Evolutionary conservation across 129 eudicot species (phyloP).

Genomic region (Lonicera japonica): DNA sequence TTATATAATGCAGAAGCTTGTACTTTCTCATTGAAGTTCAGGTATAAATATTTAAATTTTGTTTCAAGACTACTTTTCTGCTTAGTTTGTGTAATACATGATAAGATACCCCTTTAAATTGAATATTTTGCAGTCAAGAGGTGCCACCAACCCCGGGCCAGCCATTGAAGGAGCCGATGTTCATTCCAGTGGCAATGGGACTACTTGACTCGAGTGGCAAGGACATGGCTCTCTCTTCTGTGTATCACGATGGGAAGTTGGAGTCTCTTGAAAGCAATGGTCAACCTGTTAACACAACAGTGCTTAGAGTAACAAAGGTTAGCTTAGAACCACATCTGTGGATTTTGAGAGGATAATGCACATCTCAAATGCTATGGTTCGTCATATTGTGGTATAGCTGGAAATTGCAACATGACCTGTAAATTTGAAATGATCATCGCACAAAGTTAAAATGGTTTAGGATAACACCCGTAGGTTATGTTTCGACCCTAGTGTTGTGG

Average conservation of each 20-base stretch:
- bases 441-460: too few relatives aligned
- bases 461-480: too few relatives aligned
- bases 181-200: constrained; percentile 83
- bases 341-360: too few relatives aligned
- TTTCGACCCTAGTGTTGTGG: too few relatives aligned
- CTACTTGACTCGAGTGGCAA: constrained; percentile 85
- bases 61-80: neutral
- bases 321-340: neutral
- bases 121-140: constrained; percentile 52
- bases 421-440: too few relatives aligned
- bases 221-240: constrained; percentile 75
- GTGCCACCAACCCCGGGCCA: constrained; percentile 96
- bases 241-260: constrained; percentile 63
- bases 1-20: constrained; percentile 63
- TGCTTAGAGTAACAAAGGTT: constrained; percentile 89
- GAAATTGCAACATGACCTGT: too few relatives aligned
- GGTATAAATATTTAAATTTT: constrained; percentile 26
- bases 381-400: too few relatives aligned
- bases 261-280: constrained; percentile 38
- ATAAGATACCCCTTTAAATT: neutral
- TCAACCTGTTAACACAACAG: constrained; percentile 57
- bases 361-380: too few relatives aligned
- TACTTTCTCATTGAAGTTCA: constrained; percentile 74
- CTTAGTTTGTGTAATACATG: neutral
- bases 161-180: constrained; percentile 83